Conservation (phyloP, 2,329 filamentous ascomycete genomes). For the Pezicula radicicola region DNA sequence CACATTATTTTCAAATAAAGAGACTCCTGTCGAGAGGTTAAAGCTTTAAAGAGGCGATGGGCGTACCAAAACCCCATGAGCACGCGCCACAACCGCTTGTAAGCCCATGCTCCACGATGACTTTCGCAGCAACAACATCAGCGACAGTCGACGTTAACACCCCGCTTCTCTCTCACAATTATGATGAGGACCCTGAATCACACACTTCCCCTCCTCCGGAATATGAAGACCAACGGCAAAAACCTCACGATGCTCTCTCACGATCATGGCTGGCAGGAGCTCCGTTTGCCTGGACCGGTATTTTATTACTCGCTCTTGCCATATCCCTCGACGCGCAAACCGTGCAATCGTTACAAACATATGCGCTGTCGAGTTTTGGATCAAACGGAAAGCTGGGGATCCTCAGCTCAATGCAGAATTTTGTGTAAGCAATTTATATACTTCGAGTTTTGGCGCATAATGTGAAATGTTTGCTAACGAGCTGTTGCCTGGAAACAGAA, state of each 20-base stretch:
- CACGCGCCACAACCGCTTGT: not conserved
- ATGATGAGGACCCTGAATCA: not conserved
- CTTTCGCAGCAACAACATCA: not conserved
- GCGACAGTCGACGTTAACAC: not conserved
- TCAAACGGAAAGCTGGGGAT: slow-evolving; percentile 2
- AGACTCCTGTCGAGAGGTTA: too few species aligned
- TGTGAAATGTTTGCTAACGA: not conserved
- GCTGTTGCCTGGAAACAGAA: not conserved
- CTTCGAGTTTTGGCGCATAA: not conserved
- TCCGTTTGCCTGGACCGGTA: slow-evolving; percentile 2
- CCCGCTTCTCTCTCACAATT: not conserved
- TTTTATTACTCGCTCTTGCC: not conserved
- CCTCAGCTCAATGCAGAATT: slow-evolving; percentile 2
- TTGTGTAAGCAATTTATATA: not conserved
- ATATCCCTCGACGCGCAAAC: slow-evolving; percentile 2
- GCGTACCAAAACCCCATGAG: not conserved
- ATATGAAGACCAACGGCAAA: too few species aligned
- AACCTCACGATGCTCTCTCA: not conserved
- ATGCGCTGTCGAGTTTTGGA: slow-evolving; percentile 1
- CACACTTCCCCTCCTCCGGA: not conserved
- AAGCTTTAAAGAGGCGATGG: too few species aligned
- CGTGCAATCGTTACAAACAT: not conserved
- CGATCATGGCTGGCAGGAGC: not conserved
- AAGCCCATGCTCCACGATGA: not conserved
- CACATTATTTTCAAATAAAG: too few species aligned